These are phyloP conservation scores for Torulaspora microellipsoides DNA, from an alignment of 805 yeast genomes.

Conservation along the genomic window DNA sequence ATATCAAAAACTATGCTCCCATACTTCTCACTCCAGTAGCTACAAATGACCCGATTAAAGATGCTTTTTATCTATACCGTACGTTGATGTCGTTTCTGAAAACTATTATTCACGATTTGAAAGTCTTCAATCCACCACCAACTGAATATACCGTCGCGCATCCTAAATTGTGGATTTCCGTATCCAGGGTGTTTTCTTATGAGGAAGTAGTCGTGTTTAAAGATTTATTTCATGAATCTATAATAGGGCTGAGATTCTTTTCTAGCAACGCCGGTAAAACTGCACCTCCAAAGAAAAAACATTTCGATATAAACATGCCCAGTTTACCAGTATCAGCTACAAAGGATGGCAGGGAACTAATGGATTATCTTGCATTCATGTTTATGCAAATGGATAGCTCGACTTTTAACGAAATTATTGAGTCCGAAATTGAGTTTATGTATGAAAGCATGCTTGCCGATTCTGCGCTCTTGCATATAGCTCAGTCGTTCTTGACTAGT, in stretches of 20 bases:
- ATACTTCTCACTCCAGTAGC: constrained; percentile 51
- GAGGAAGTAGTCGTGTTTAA: constrained; percentile 81
- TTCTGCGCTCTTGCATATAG: constrained; percentile 82
- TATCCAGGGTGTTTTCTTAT: constrained; percentile 74
- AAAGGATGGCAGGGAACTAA: constrained; percentile 88
- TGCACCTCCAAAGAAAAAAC: constrained; percentile 27
- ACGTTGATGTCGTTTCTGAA: constrained; percentile 86
- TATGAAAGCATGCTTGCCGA: constrained; percentile 77
- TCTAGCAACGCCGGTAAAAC: constrained; percentile 39
- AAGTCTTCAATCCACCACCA: constrained; percentile 84
- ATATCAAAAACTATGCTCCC: constrained; percentile 49
- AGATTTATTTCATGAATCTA: constrained; percentile 76
- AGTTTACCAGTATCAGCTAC: constrained; percentile 80
- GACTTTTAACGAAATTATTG: constrained; percentile 88
- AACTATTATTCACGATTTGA: constrained; percentile 83
- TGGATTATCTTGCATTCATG: constrained; percentile 93
- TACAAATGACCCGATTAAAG: constrained; percentile 65
- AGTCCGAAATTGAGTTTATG: constrained; percentile 69
- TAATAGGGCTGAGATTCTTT: constrained; percentile 74
- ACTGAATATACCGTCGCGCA: constrained; percentile 45
- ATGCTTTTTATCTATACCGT: constrained; percentile 81
- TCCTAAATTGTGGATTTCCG: constrained; percentile 70
- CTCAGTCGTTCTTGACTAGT: constrained; percentile 89
- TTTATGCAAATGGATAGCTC: constrained; percentile 93
- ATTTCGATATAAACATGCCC: constrained; percentile 70